phyloP scores from a whole-genome alignment of 75 land plant genomes.

The Sequoia sempervirens region DNA sequence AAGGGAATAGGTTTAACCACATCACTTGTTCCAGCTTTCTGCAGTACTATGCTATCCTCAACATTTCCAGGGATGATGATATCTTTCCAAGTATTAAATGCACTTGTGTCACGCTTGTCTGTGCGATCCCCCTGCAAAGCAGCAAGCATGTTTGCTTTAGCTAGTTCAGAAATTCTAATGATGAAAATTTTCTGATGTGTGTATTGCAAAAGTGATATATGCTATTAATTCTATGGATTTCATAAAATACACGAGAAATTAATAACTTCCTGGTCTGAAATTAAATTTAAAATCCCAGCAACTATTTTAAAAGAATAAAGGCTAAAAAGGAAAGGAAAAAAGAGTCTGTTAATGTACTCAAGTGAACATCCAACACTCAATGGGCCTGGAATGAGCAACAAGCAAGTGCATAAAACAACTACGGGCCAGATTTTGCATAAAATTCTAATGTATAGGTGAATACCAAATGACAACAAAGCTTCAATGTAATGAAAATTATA shows the following conservation, averaged over 20 bases:
- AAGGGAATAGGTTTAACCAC: slow-evolving; percentile 65
- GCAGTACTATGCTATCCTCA: slow-evolving; percentile 62
- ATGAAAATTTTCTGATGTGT: not conserved
- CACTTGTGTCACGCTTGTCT: slow-evolving; percentile 79
- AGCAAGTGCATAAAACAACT: not conserved
- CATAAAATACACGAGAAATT: not conserved
- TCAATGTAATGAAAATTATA: not conserved
- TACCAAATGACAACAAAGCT: not conserved
- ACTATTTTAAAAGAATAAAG: not conserved
- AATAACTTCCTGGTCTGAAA: not conserved
- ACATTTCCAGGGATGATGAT: slow-evolving; percentile 95
- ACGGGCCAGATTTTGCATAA: not conserved
- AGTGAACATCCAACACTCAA: not conserved
- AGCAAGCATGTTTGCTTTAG: slow-evolving; percentile 2
- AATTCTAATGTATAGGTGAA: not conserved
- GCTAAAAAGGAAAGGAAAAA: not conserved
- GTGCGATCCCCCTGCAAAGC: slow-evolving; percentile 85
- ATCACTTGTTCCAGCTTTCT: slow-evolving; percentile 14
- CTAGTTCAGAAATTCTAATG: not conserved
- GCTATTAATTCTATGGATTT: not conserved
- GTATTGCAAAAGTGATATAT: not conserved
- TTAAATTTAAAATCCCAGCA: not conserved
- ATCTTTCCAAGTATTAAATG: slow-evolving; percentile 98
- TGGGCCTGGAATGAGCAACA: not conserved
- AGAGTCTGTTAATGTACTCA: not conserved